Base-by-base conservation (phyloP, 768 basidiomycete genomes). In the Wakefieldia striispora region DNA sequence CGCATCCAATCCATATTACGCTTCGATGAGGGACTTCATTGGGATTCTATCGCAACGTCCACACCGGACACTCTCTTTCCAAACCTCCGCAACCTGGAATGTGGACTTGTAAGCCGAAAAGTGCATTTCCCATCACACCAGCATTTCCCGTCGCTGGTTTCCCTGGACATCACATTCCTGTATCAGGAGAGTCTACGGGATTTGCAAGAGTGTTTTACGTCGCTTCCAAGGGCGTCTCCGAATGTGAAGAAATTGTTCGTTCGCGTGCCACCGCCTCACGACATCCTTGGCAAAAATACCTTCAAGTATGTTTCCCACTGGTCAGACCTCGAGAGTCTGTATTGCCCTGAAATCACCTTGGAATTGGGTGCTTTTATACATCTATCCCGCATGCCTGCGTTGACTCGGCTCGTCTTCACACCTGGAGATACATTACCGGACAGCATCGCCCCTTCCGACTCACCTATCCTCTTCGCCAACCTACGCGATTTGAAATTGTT, bases 301-400 rank as follows among this genome's bases (percentile, higher is more conserved):
- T 54, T 45, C 1, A 9, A 27, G 10, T 37, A 20, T 31, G 16
- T 57, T 17, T 33, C 46, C 26, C 36, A 43, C n/a, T 53, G 52
- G 56, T 31, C 46, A 6, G 35, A 47, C 16, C 43, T 54, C 16
- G 40, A 41, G n/a, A 24, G 1, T 1, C 39, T 54, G 7, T 6
- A n/a, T 27, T 54, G 53, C 17, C 40, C 31, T 33, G 12, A 31
- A 7, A 37, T 51, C 3, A 14, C 21, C 17, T 34, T 56, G 33
- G 41, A 36, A 26, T n/a, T 27, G 36, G 33, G 43, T 4, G 45
- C 45, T 19, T 43, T 56, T 9, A 8, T 9, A 6, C 43, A 54
- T 16, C 36, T 57, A 10, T 50, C 49, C 16, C 36, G 43, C 19
- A 19, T 40, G 14, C 43, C 49, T 1, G 40, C 40, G 14, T n/a